Conservation (phyloP, 495 filamentous ascomycete species). For the Pseudevernia furfuracea region DNA sequence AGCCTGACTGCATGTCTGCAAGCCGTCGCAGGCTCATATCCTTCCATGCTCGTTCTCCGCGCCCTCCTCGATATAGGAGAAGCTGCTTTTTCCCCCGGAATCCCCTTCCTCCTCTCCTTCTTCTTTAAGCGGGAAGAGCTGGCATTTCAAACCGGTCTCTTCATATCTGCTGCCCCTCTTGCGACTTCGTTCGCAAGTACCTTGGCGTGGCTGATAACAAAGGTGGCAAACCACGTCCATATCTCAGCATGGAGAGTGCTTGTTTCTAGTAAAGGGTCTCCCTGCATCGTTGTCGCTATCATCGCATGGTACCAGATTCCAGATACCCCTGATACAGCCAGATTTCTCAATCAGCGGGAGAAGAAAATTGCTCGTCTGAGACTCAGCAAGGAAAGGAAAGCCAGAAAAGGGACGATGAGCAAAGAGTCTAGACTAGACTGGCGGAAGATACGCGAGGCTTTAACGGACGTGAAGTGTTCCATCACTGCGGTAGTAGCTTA, state of each 20-base stretch:
- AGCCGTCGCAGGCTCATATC: slow-evolving; percentile 50
- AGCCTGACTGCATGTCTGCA: slow-evolving; percentile 65
- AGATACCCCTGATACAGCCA: slow-evolving; percentile 45
- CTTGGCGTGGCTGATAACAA: slow-evolving; percentile 51
- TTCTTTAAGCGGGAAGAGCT: slow-evolving; percentile 55
- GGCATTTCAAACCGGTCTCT: slow-evolving; percentile 50
- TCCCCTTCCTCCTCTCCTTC: slow-evolving; percentile 54
- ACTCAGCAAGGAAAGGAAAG: slow-evolving; percentile 36
- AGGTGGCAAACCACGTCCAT: slow-evolving; percentile 38
- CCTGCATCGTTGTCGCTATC: slow-evolving; percentile 49
- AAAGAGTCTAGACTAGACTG: slow-evolving; percentile 40
- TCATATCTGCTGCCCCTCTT: slow-evolving; percentile 54
- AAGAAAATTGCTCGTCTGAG: slow-evolving; percentile 43
- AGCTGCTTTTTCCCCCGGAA: slow-evolving; percentile 50
- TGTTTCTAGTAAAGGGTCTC: slow-evolving; percentile 55
- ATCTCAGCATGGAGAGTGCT: slow-evolving; percentile 51
- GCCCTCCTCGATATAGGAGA: slow-evolving; percentile 50
- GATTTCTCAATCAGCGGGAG: slow-evolving; percentile 42
- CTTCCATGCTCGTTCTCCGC: slow-evolving; percentile 36
- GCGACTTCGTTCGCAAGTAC: slow-evolving; percentile 62
- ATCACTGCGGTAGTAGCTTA: slow-evolving; percentile 49
- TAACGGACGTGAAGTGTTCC: slow-evolving; percentile 60
- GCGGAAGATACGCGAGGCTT: slow-evolving; percentile 44
- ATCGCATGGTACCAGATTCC: slow-evolving; percentile 46
- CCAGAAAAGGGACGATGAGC: slow-evolving; percentile 29